Evolutionary conservation across 2,329 filamentous ascomycete genomes (phyloP), one percentile per base, ranked within the genome.

Genomic region (Incumbomyces delicatus): DNA sequence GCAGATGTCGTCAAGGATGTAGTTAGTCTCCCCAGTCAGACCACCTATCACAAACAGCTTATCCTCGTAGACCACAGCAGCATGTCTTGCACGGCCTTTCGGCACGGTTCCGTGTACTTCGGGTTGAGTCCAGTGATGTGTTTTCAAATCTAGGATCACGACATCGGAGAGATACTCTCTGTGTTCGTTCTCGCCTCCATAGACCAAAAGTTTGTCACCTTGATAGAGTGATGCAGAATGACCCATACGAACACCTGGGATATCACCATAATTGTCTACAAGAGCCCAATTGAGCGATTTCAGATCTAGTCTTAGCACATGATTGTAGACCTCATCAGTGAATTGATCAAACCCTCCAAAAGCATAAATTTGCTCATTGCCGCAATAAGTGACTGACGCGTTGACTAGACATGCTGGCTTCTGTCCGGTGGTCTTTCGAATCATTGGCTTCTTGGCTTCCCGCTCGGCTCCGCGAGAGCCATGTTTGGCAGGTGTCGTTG

Each of bases 301-400:
- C 53, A 98, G 76, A 63, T 98, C 89, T 43, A 98, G 71, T 58
- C 81, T 83, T 53, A 98, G 73, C 35, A 98, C 92, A 69, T 98
- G 92, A 62, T 98, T 98, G 69, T 98, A 98, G 14, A 98, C 83
- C 71, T 98, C 92, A 64, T 98, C 92, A 0, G 92, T 98, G 63
- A 95, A 96, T 66, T 96, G 90, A 62, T 98, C 92, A 61, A 98
- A 98, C 14, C 92, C 92, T 36, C 92, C 92, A 71, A 98, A 98
- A 10, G 90, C 92, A 66, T 94, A 96, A 58, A 98, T 96, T 66
- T 92, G 82, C 63, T 96, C 92, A 68, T 95, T 92, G 50, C 89
- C 89, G 60, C 92, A 95, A 65, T 95, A 95, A n/a, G 92, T 98
- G 50, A 96, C 90, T 1, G 92, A 96, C 44, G 92, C 92, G 72